Evolutionary conservation across 371 early-diverging fungal species (phyloP), one percentile per base, ranked within the genome.

Genomic region (Rhizopus arrhizus): DNA sequence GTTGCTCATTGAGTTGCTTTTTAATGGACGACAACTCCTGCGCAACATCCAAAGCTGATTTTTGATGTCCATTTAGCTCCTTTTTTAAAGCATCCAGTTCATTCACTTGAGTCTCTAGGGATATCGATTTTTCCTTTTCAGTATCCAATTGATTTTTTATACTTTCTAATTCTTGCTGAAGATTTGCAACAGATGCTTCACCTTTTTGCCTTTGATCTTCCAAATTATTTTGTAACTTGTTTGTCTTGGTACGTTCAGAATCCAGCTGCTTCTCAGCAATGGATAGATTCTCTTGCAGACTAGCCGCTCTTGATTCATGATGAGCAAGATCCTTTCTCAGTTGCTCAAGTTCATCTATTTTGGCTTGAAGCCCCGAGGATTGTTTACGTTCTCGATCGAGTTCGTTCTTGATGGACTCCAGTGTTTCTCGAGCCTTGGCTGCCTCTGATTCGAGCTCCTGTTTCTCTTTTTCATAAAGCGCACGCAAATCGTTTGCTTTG

Each of bases 191-290:
- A 36, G 36, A 36, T 11, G 38, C 8, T 61, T 61, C 22, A 48
- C n/a, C 22, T 22, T 22, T 22, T 22, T 22, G 22, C 22, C 22
- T n/a, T 15, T 41, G 38, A 5, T 36, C 36, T 22, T 56, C 51
- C 1, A 62, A 36, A 32, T 62, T 49, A 6, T 31, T 43, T 36
- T 62, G 50, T 12, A 62, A 57, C 28, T 51, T 22, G 4, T 28
- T 16, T 9, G 45, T 5, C 38, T 50, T 43, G 12, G 11, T 58
- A 16, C 36, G 58, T 34, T 62, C 50, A 5, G 57, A 51, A 2
- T 58, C 42, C n/a, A 64, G 7, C 6, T 54, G 22, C 4, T 35
- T 36, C 28, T 56, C 45, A 15, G 46, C 32, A 9, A 13, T 28
- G 5, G 42, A 29, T 32, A 62, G 42, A 33, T 62, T 48, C 16